Base-by-base conservation (phyloP, 1,284 basidiomycete genomes). In the Phenoliferia sp. region DNA sequence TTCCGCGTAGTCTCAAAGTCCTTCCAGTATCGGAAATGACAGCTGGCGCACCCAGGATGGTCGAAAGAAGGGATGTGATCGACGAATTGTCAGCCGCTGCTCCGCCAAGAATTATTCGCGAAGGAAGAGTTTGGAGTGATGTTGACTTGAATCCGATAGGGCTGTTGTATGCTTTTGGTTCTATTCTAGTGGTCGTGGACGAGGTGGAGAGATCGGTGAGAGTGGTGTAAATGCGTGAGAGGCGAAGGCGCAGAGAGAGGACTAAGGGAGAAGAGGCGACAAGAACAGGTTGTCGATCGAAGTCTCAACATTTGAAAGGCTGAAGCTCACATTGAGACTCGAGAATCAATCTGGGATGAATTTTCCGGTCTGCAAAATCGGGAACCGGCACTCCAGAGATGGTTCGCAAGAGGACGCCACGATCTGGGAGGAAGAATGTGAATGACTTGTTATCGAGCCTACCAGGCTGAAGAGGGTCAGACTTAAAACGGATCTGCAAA, bases 401-500 rank as follows among this genome's bases (percentile, higher is more conserved):
- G 78, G 91, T 91, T 31, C 90, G 86, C 78, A 86, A 89, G 73
- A 91, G 89, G 86, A 85, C 70, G 86, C 83, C 0, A 88, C 85
- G 85, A 77, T 91, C 90, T 7, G 91, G 82, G 68, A 90, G 83
- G 88, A 89, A 92, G 82, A 90, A 90, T 67, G 87, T 88, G 79
- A 90, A 92, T 3, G 90, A 83, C 77, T 92, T 92, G 80, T 92
- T 89, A 74, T 92, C 90, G 61, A 92, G 85, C 10, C 90, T 90
- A 26, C n/a, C 12, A 6, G n/a, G 15, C 26, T 56, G 2, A 32
- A 3, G 3, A 5, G 12, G 29, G 26, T 56, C 26, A 56, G 26
- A 3, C 15, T 32, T 28, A 17, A 5, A 10, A 32, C 28, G 26
- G 15, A 3, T 2, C 2, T 6, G 22, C 34, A 36, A 39, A 52